Evolutionary conservation across 1,284 basidiomycete genomes (phyloP).

Genomic region (Ceratobasidium sp.): DNA sequence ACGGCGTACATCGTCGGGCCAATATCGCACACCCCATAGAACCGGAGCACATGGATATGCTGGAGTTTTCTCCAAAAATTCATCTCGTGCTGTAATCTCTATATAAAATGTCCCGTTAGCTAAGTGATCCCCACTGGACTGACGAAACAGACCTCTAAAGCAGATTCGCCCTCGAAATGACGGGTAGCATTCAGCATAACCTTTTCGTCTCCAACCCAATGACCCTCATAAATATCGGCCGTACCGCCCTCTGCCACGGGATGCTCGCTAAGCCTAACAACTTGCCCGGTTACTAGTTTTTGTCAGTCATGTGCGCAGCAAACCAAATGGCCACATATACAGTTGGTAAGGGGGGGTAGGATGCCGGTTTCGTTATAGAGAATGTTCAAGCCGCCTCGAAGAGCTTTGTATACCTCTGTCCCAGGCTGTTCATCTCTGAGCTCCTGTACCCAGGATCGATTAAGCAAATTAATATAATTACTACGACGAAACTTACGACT

Average conservation of each 20-base stretch:
- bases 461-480: background rate
- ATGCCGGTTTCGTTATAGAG: conserved; percentile 23
- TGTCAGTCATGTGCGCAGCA: background rate
- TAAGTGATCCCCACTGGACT: background rate
- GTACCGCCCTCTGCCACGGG: conserved; percentile 1
- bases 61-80: conserved; percentile 15
- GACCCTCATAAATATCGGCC: conserved; percentile 18
- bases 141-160: background rate
- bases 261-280: conserved; percentile 15
- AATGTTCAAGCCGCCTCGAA: conserved; percentile 23
- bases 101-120: background rate
- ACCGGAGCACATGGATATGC: conserved; percentile 7
- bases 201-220: conserved; percentile 28
- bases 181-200: conserved; percentile 25
- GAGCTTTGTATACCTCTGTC: background rate
- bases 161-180: conserved; percentile 10
- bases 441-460: background rate
- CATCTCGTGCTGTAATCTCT: conserved; percentile 12
- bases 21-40: conserved; percentile 18
- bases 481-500: background rate
- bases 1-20: conserved; percentile 19
- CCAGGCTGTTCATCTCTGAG: conserved; percentile 15
- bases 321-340: background rate
- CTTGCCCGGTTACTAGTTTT: conserved; percentile 1
- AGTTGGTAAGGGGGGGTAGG: conserved; percentile 19